A percentile compares a stretch with the other conserved stretches of the same genome.
Evolutionary conservation across 2,329 filamentous ascomycete species (phyloP).

Genomic region (Ascochyta lentis): DNA sequence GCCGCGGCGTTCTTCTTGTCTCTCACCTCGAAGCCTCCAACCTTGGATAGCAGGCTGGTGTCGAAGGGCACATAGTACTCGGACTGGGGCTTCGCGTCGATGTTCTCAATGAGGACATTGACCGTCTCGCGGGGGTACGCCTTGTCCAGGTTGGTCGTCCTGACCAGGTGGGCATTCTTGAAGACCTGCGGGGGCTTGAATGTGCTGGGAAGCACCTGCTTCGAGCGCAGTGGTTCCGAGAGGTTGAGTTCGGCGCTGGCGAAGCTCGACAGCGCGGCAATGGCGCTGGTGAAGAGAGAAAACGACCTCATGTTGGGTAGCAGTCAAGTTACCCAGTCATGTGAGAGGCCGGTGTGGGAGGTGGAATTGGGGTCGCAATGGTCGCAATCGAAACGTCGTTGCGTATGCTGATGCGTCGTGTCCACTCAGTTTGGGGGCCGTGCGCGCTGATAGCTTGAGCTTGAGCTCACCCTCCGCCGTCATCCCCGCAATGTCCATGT

Average conservation of each 20-base stretch:
- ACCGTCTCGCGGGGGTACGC: conserved; percentile 87
- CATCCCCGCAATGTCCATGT: conserved; percentile 3
- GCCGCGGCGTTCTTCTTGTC: conserved; percentile 82
- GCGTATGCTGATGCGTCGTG: conserved; percentile 47
- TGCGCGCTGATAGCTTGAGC: conserved; percentile 5
- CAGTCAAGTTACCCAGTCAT: conserved; percentile 42
- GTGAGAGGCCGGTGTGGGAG: conserved; percentile 27
- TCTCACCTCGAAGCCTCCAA: conserved; percentile 89
- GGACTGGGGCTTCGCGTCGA: conserved; percentile 76
- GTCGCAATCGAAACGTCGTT: conserved; percentile 9
- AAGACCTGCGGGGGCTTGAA: conserved; percentile 92
- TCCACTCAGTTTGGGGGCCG: conserved; percentile 18
- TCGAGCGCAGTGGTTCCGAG: conserved; percentile 62
- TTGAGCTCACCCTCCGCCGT: conserved; percentile 7
- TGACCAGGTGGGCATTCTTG: conserved; percentile 90
- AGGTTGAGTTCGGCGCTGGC: conserved; percentile 64
- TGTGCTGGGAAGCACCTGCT: conserved; percentile 55
- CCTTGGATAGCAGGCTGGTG: conserved; percentile 72
- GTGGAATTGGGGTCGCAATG: conserved; percentile 13
- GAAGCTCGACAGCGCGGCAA: conserved; percentile 67
- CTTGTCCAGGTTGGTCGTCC: conserved; percentile 91
- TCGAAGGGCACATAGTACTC: conserved; percentile 94
- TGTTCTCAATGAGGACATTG: conserved; percentile 94
- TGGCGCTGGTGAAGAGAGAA: conserved; percentile 48
- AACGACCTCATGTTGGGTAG: conserved; percentile 51